Conservation (phyloP, 805 yeast genomes). For the Ogataea methanolica region DNA sequence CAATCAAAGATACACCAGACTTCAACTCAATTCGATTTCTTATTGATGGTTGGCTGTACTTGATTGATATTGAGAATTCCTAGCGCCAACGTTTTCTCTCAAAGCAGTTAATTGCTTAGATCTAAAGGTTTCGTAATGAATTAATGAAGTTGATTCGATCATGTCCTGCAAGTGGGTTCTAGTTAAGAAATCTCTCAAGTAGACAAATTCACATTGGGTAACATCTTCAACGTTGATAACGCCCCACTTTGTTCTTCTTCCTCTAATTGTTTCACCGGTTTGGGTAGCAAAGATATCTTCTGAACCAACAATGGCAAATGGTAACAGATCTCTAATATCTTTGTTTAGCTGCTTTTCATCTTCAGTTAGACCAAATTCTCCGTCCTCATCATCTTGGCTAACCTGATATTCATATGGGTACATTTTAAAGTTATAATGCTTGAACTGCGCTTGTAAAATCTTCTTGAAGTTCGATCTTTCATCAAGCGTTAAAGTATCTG, state of each 20-base stretch:
- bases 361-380: slow-evolving; percentile 42
- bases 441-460: slow-evolving; percentile 70
- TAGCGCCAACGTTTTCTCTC: slow-evolving; percentile 75
- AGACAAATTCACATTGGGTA: slow-evolving; percentile 92
- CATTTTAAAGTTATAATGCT: slow-evolving; percentile 64
- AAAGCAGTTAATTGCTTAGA: slow-evolving; percentile 89
- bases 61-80: slow-evolving; percentile 29
- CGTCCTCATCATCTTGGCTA: slow-evolving; percentile 21
- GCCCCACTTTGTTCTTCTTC: slow-evolving; percentile 94
- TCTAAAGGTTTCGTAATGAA: slow-evolving; percentile 91
- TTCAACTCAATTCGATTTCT: background rate
- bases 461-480: slow-evolving; percentile 81
- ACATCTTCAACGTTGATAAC: slow-evolving; percentile 90
- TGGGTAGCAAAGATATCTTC: slow-evolving; percentile 64
- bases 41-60: background rate
- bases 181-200: slow-evolving; percentile 88
- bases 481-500: slow-evolving; percentile 81
- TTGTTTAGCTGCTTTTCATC: slow-evolving; percentile 71
- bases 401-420: slow-evolving; percentile 67
- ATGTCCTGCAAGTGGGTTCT: slow-evolving; percentile 95
- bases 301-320: slow-evolving; percentile 93
- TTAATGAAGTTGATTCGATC: slow-evolving; percentile 83
- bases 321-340: slow-evolving; percentile 72
- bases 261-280: slow-evolving; percentile 78
- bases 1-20: too few relatives aligned